Evolutionary conservation across 306 rosid genomes (phyloP).

Genomic region (Castanea sativa): DNA sequence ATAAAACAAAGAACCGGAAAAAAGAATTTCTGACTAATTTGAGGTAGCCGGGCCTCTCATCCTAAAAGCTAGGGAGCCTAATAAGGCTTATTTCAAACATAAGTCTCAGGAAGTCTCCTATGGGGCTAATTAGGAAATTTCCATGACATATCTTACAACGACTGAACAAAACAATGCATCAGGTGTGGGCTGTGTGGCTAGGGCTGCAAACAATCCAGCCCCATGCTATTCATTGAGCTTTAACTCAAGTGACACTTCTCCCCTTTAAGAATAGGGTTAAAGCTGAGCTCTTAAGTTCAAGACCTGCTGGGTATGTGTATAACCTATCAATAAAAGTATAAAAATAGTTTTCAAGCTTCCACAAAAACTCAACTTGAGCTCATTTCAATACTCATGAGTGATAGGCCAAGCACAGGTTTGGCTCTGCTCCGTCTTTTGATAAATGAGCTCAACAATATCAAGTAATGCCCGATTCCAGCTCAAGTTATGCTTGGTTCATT

Average conservation of each 20-base stretch:
- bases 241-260: too few relatives aligned
- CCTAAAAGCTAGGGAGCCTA: too few relatives aligned
- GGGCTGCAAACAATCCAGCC: not conserved
- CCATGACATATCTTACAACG: not conserved
- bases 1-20: too few relatives aligned
- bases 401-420: not conserved
- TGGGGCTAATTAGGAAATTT: not conserved
- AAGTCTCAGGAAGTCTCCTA: slow-evolving; percentile 7
- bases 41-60: too few relatives aligned
- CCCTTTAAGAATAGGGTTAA: too few relatives aligned
- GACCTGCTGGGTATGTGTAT: too few relatives aligned
- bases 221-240: not conserved
- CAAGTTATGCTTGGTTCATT: not conserved
- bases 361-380: not conserved
- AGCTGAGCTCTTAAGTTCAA: too few relatives aligned
- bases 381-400: not conserved
- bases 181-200: not conserved
- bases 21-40: too few relatives aligned
- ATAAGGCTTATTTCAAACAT: slow-evolving; percentile 9
- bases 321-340: not conserved
- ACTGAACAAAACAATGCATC: not conserved
- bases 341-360: not conserved
- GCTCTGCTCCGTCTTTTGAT: not conserved
- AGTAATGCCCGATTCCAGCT: not conserved
- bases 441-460: not conserved